Evolutionary conservation across 2,329 filamentous ascomycete species (phyloP), one percentile per base, ranked within the genome.

Genomic region (Zalaria obscura): DNA sequence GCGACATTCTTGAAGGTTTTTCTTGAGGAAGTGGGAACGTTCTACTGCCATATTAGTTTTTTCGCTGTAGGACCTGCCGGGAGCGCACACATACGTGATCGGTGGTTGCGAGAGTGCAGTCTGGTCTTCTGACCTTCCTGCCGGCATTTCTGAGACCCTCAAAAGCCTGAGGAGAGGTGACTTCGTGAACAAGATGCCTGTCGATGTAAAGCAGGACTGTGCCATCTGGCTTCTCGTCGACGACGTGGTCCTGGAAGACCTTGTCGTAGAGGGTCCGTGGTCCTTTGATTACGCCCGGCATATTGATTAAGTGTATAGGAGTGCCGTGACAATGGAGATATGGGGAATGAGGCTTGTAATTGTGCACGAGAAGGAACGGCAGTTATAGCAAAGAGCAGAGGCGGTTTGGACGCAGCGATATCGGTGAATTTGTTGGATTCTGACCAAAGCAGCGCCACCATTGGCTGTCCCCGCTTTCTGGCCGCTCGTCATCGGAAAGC

Each of bases 101-200:
- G 47, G 88, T 93, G 36, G 91, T 98, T 44, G 85, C 89, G 46
- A 98, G 75, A 52, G 91, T 96, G 73, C 89, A 95, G 66, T 98
- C 91, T 45, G 89, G 88, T 67, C 91, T 76, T 65, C 91, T 80
- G 48, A 98, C 88, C 63, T 79, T 77, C 48, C 91, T 80, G 50
- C 78, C 78, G 39, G 91, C 88, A 63, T 93, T 94, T 61, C 81
- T 83, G 41, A 96, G 76, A 40, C 89, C 89, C 63, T 98, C 91
- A 56, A 96, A 98, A 38, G 91, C 91, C 85, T 96, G 91, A 48
- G 91, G 91, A 55, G 89, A 95, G 54, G 91, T 98, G 61, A 98
- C 91, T 72, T 98, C 91, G 62, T 98, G 91, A 47, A 96, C 88
- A 48, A 98, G 74, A 72, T 98, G 91, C 63, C 91, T 77, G 67